phyloP scores from a whole-genome alignment of 1,284 basidiomycete genomes.

The Tilletia indica region DNA sequence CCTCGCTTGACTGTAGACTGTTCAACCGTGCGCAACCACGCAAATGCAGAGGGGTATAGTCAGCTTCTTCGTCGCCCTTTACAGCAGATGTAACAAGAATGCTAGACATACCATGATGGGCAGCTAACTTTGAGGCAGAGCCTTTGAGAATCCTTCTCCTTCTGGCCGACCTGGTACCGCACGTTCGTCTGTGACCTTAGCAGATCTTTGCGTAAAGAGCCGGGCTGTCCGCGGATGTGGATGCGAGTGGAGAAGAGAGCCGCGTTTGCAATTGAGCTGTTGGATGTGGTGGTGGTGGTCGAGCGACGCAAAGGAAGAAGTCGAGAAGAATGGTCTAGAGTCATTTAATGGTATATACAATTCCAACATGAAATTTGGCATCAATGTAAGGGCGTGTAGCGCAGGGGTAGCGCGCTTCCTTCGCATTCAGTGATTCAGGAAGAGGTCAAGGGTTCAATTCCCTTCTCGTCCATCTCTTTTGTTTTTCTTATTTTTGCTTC shows the following conservation, averaged over 20 bases:
- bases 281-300: too few relatives aligned
- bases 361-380: background rate
- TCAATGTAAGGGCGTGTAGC: background rate
- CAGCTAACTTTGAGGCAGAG: background rate
- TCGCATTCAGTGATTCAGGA: constrained; percentile 4
- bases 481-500: too few relatives aligned
- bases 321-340: too few relatives aligned
- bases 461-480: constrained; percentile 1
- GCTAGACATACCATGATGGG: background rate
- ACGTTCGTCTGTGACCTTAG: too few relatives aligned
- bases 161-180: too few relatives aligned
- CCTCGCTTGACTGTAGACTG: constrained; percentile 30
- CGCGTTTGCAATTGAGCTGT: too few relatives aligned
- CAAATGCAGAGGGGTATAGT: background rate
- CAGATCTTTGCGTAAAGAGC: too few relatives aligned
- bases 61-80: background rate
- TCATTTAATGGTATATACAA: background rate
- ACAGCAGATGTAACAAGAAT: background rate
- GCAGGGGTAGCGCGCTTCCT: constrained; percentile 17
- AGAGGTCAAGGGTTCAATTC: constrained; percentile 12
- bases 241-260: background rate
- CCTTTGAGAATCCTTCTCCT: too few relatives aligned
- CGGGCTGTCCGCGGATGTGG: too few relatives aligned
- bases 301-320: too few relatives aligned
- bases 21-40: too few relatives aligned